These are phyloP conservation scores for Melanomma pulvis-pyrius DNA, from an alignment of 495 filamentous ascomycete species.

Conservation along the genomic window DNA sequence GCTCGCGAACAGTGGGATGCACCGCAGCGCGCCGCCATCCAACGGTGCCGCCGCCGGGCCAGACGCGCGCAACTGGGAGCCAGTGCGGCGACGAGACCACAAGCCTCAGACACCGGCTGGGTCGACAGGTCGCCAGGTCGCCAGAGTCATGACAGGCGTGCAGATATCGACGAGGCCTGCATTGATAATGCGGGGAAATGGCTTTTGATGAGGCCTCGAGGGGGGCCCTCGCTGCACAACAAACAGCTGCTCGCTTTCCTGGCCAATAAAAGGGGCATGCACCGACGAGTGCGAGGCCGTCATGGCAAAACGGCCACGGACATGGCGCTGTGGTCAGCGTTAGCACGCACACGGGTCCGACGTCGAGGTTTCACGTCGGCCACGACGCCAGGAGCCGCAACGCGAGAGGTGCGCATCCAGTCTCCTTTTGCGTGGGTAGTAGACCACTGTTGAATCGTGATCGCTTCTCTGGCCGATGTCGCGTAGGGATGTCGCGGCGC, in stretches of 20 bases:
- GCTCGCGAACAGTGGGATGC: slow-evolving; percentile 25
- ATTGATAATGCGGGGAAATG: slow-evolving; percentile 30
- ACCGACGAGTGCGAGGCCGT: no score
- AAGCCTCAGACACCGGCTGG: neutral
- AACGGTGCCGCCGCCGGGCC: slow-evolving; percentile 16
- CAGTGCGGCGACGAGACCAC: neutral
- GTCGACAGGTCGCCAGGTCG: neutral
- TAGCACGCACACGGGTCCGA: slow-evolving; percentile 5
- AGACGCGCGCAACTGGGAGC: slow-evolving; percentile 4
- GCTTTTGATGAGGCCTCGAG: neutral
- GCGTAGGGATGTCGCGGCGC: neutral
- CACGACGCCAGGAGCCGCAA: neutral
- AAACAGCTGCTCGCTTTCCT: neutral
- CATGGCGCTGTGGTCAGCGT: slow-evolving; percentile 12
- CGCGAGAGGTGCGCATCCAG: no score
- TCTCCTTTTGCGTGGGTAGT: no score
- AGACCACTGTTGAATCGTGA: neutral
- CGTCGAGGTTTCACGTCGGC: slow-evolving; percentile 5
- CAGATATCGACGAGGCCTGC: neutral
- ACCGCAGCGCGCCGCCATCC: slow-evolving; percentile 18
- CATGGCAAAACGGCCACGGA: neutral
- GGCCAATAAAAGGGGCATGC: slow-evolving; percentile 6
- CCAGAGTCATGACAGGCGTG: slow-evolving; percentile 7
- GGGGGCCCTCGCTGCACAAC: slow-evolving; percentile 9
- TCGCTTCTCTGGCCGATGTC: neutral